Evolutionary conservation across 1,139 yeast genomes (phyloP).

Genomic region (Saccharomycopsis hybrid): DNA sequence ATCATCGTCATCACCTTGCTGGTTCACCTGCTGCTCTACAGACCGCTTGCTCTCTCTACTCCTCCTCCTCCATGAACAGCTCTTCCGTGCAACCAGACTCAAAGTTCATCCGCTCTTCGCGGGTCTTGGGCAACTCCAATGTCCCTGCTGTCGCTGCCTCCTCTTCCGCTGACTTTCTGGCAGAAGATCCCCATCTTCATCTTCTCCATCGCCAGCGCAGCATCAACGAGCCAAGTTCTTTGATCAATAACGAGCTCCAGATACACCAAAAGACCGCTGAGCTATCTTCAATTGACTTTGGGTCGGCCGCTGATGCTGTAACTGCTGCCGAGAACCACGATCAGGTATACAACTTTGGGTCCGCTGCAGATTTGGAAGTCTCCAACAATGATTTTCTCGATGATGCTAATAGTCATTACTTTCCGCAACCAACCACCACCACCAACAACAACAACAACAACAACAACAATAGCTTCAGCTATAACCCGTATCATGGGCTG

Average conservation of each 20-base stretch:
- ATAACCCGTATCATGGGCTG: neutral
- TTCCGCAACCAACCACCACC: conserved; percentile 4
- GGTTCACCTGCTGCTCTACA: no score
- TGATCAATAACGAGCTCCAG: conserved; percentile 17
- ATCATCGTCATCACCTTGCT: no score
- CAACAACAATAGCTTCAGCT: neutral
- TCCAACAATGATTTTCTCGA: conserved; percentile 8
- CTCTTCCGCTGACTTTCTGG: neutral
- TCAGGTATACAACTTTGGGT: neutral
- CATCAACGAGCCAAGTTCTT: neutral
- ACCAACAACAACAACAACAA: conserved; percentile 4
- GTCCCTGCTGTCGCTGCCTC: neutral
- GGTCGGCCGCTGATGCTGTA: neutral
- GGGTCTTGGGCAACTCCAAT: neutral
- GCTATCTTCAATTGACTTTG: conserved; percentile 17
- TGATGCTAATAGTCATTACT: conserved; percentile 3
- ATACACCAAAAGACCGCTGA: conserved; percentile 20
- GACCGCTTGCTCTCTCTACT: no score
- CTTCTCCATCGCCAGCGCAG: no score
- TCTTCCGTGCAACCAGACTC: neutral
- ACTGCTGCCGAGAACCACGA: neutral
- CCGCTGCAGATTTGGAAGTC: neutral
- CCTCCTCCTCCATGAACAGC: neutral
- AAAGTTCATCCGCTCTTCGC: neutral
- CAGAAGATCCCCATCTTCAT: neutral